A percentile compares a stretch with the other conserved stretches of the same genome.
These are phyloP conservation scores for Pneumocystis sp. DNA, from an alignment of 1,139 yeast species.

Conservation along the genomic window DNA sequence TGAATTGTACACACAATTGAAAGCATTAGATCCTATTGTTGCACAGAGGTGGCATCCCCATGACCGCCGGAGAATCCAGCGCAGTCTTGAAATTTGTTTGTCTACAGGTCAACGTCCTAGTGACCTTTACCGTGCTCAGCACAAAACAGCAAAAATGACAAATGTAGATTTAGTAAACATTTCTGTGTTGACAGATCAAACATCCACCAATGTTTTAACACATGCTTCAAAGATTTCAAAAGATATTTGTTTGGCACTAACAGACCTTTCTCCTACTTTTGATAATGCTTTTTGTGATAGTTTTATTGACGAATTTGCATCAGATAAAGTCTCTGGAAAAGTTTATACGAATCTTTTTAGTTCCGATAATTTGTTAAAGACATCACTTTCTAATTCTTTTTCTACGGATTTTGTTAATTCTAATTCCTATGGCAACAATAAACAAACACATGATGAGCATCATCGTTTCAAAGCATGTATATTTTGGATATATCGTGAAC, in stretches of 20 bases:
- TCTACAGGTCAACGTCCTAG: constrained; percentile 57
- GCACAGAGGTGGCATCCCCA: constrained; percentile 83
- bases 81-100: constrained; percentile 70
- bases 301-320: no score
- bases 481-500: constrained; percentile 75
- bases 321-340: no score
- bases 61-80: constrained; percentile 58
- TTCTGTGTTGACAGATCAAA: constrained; percentile 10
- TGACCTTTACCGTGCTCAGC: constrained; percentile 51
- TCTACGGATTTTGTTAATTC: background rate
- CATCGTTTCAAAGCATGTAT: constrained; percentile 48
- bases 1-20: constrained; percentile 37
- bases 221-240: no score
- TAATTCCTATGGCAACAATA: background rate
- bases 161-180: background rate
- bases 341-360: no score
- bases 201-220: background rate
- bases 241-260: no score
- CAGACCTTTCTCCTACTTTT: background rate
- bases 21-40: constrained; percentile 49
- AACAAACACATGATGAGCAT: background rate
- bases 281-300: no score
- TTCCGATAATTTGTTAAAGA: no score
- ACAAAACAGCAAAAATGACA: constrained; percentile 12
- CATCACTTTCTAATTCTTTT: no score